Conservation (phyloP, 495 filamentous ascomycete genomes). For the Apodospora peruviana region DNA sequence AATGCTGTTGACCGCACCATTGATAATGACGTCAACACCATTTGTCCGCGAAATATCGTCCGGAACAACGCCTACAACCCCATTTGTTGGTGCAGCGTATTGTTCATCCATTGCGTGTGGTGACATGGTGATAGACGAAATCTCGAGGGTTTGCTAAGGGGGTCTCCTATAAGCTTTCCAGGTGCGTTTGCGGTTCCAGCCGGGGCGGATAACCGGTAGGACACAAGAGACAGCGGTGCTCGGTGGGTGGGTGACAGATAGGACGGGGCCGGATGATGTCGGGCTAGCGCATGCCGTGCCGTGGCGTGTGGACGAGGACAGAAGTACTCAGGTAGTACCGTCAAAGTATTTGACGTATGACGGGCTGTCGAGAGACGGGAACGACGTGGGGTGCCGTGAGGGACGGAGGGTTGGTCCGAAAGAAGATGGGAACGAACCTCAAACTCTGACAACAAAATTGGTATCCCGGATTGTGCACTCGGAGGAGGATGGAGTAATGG, state of each 20-base stretch:
- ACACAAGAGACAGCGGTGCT: not conserved
- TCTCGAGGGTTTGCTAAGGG: not conserved
- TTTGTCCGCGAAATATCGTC: not conserved
- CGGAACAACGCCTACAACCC: not conserved
- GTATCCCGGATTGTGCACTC: no score
- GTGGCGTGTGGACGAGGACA: not conserved
- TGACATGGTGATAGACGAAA: constrained; percentile 12
- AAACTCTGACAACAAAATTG: no score
- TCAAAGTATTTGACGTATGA: not conserved
- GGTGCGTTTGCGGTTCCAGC: not conserved
- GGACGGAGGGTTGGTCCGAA: not conserved
- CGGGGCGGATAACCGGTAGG: constrained; percentile 1
- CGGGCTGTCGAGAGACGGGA: not conserved
- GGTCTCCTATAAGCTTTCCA: not conserved
- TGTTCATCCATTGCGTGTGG: constrained; percentile 18
- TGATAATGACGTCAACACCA: not conserved
- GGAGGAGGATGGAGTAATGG: not conserved
- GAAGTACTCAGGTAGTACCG: no score
- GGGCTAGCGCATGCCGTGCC: not conserved
- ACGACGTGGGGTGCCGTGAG: not conserved
- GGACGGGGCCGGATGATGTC: not conserved
- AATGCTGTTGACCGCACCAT: not conserved
- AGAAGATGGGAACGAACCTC: no score
- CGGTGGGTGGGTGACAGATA: not conserved
- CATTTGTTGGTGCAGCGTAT: constrained; percentile 1